These are phyloP conservation scores for Neurospora hispaniola DNA, from an alignment of 495 filamentous ascomycete species.

Conservation along the genomic window DNA sequence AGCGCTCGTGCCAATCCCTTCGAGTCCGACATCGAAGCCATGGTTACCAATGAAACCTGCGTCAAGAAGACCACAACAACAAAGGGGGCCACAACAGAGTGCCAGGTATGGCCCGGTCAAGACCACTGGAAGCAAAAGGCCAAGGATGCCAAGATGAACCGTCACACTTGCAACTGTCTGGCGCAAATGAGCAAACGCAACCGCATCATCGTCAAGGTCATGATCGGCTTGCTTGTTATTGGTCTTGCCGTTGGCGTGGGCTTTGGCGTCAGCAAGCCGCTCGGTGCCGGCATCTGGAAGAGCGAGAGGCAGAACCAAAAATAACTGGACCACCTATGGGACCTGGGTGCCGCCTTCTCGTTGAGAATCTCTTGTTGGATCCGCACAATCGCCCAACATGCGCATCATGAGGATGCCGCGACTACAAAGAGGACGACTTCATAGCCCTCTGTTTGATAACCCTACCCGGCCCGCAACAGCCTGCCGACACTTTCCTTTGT, in stretches of 20 bases:
- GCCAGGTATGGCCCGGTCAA: constrained; percentile 40
- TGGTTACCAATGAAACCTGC: constrained; percentile 23
- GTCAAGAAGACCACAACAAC: constrained; percentile 24
- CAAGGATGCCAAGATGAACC: constrained; percentile 34
- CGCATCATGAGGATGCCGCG: neutral
- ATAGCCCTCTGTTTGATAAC: neutral
- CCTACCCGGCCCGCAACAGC: neutral
- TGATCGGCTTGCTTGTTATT: constrained; percentile 33
- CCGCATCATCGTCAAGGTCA: constrained; percentile 32
- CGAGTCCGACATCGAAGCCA: constrained; percentile 39
- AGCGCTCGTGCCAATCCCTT: constrained; percentile 31
- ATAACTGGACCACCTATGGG: neutral
- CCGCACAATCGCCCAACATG: neutral
- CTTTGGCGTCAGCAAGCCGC: constrained; percentile 39
- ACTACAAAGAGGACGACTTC: neutral
- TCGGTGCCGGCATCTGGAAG: constrained; percentile 36
- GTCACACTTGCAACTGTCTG: constrained; percentile 32
- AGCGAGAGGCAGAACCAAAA: constrained; percentile 18
- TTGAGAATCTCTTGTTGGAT: neutral
- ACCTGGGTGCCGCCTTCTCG: neutral
- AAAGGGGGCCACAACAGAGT: constrained; percentile 26
- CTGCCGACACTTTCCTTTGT: neutral
- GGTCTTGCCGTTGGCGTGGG: constrained; percentile 38
- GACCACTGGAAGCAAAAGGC: constrained; percentile 41
- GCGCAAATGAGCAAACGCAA: constrained; percentile 36